phyloP scores from a whole-genome alignment of 2,329 filamentous ascomycete species.

The Ceratocystis cacaofunesta region DNA sequence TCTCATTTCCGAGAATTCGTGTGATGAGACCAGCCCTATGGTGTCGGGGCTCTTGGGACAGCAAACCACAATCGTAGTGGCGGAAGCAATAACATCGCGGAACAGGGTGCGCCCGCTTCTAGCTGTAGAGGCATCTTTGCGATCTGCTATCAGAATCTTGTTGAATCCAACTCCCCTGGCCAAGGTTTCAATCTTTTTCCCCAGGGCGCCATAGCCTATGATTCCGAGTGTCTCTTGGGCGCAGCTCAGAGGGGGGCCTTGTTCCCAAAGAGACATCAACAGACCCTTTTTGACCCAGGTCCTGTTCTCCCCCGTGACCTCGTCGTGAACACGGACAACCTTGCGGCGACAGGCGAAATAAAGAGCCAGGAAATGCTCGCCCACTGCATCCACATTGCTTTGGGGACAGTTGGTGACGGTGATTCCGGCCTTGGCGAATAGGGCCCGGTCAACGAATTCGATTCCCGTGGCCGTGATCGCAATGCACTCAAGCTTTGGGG shows the following conservation, averaged over 20 bases:
- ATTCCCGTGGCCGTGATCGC: constrained; percentile 14
- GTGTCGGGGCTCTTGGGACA: constrained; percentile 20
- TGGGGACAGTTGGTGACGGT: constrained; percentile 14
- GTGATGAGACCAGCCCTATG: constrained; percentile 17
- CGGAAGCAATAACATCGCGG: constrained; percentile 18
- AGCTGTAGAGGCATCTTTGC: constrained; percentile 17
- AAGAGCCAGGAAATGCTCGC: constrained; percentile 13
- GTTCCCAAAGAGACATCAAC: constrained; percentile 10
- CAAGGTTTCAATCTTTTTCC: constrained; percentile 20
- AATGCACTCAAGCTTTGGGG: constrained; percentile 8
- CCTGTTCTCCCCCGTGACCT: not conserved
- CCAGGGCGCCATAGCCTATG: constrained; percentile 22
- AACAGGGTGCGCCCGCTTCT: constrained; percentile 17
- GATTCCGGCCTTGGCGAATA: constrained; percentile 10
- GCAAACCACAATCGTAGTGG: constrained; percentile 21
- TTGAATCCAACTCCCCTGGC: constrained; percentile 19
- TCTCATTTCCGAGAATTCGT: constrained; percentile 19
- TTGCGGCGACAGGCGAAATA: constrained; percentile 14
- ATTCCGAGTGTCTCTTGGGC: constrained; percentile 21
- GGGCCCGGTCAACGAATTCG: constrained; percentile 10
- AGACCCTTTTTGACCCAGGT: constrained; percentile 9
- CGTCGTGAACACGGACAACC: constrained; percentile 4
- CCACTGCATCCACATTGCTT: constrained; percentile 12
- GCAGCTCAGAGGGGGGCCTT: constrained; percentile 21
- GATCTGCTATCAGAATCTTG: constrained; percentile 20